Conservation (phyloP, 2,329 filamentous ascomycete genomes). For the Dactylellina cionopaga region DNA sequence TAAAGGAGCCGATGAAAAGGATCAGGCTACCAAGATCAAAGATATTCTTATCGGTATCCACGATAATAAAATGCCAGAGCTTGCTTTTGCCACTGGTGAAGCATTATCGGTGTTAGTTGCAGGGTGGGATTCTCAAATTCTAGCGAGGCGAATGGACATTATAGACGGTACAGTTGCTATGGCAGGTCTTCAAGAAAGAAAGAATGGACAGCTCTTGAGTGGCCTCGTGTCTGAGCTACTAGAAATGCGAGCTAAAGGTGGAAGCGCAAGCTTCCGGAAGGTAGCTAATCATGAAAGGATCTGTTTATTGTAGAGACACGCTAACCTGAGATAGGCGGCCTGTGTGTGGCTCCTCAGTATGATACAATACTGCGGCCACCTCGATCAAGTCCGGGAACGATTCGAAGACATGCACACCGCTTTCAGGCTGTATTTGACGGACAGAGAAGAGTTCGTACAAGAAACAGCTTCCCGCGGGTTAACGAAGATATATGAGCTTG, state of each 20-base stretch:
- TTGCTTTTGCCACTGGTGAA: conserved; percentile 90
- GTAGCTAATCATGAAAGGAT: not conserved
- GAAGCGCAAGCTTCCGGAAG: conserved; percentile 54
- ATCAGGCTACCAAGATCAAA: conserved; percentile 68
- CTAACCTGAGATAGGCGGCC: conserved; percentile 89
- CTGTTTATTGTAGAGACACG: conserved; percentile 77
- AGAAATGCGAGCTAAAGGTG: conserved; percentile 53
- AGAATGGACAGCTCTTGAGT: conserved; percentile 62
- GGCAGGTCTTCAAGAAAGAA: conserved; percentile 22
- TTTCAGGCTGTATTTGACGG: conserved; percentile 86
- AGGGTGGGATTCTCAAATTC: conserved; percentile 83
- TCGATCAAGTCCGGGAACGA: conserved; percentile 76
- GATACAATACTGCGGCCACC: conserved; percentile 86
- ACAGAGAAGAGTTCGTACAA: conserved; percentile 89
- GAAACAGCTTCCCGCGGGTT: conserved; percentile 92
- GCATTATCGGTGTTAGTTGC: conserved; percentile 80
- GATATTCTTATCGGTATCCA: conserved; percentile 78
- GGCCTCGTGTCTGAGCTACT: conserved; percentile 77
- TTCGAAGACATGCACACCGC: conserved; percentile 83
- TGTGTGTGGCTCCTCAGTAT: conserved; percentile 95
- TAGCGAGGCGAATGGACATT: conserved; percentile 64
- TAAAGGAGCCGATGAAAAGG: conserved; percentile 58
- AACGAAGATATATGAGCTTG: conserved; percentile 92
- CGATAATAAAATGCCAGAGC: conserved; percentile 84
- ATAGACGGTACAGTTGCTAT: conserved; percentile 50